phyloP scores from a whole-genome alignment of 768 basidiomycete species.

The Mycena sanguinolenta region DNA sequence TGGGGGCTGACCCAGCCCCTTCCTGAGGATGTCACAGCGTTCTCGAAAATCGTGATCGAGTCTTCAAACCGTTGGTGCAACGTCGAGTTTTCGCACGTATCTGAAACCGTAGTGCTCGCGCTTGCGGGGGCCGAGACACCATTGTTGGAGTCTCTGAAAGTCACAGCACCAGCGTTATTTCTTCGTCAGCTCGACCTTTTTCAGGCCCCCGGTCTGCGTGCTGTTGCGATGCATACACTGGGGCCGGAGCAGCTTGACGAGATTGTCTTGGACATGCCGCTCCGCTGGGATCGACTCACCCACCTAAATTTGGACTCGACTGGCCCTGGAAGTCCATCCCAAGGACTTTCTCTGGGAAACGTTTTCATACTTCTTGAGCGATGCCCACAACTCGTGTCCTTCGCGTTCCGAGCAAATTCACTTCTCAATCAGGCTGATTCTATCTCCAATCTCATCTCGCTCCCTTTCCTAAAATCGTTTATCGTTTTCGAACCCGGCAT shows the following conservation, averaged over 20 bases:
- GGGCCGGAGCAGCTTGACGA: conserved; percentile 3
- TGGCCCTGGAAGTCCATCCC: neutral
- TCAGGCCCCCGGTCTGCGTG: neutral
- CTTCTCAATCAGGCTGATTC: neutral
- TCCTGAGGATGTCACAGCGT: neutral
- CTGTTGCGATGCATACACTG: neutral
- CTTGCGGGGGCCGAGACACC: neutral
- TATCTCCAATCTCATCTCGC: neutral
- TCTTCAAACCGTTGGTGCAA: neutral
- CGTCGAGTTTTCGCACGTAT: neutral
- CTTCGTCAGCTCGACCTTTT: neutral
- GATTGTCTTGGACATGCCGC: neutral
- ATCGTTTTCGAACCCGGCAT: neutral
- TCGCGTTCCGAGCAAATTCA: conserved; percentile 7
- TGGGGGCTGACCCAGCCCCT: neutral
- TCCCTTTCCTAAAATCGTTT: conserved; percentile 11
- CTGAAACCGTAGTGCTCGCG: neutral
- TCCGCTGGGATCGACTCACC: conserved; percentile 6
- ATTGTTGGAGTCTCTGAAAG: neutral
- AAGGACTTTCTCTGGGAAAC: neutral
- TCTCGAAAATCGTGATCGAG: neutral
- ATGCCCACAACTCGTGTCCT: conserved; percentile 10
- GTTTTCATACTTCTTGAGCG: neutral
- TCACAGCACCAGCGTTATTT: neutral
- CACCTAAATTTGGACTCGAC: conserved; percentile 1